These are phyloP conservation scores for Bacterosira constricta DNA, from an alignment of 108 stramenopile genomes.

Conservation along the genomic window DNA sequence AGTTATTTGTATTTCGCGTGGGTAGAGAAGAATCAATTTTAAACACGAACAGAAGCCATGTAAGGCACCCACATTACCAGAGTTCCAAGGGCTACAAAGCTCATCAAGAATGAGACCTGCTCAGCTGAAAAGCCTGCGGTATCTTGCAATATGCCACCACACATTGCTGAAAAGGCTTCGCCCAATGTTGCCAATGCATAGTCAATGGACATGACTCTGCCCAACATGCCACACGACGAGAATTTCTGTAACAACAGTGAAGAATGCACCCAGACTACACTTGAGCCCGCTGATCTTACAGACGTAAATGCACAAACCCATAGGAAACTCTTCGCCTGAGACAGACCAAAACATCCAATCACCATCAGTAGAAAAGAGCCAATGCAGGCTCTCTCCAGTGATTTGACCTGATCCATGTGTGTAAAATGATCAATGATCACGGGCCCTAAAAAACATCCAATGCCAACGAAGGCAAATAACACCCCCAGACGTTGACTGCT, in stretches of 20 bases:
- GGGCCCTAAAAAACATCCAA: conserved; percentile 72
- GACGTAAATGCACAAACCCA: conserved; percentile 38
- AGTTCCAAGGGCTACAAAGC: conserved; percentile 21
- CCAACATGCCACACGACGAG: conserved; percentile 48
- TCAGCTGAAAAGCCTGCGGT: conserved; percentile 27
- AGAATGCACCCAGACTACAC: conserved; percentile 64
- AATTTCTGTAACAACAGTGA: conserved; percentile 62
- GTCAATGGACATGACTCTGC: conserved; percentile 67
- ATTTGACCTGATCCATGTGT: conserved; percentile 45
- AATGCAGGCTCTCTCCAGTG: conserved; percentile 60
- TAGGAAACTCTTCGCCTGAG: conserved; percentile 20
- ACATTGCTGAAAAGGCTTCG: conserved; percentile 60
- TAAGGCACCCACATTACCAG: conserved; percentile 24
- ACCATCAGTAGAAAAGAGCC: conserved; percentile 44
- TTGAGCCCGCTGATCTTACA: conserved; percentile 59
- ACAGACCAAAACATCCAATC: conserved; percentile 46
- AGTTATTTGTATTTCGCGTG: too few relatives aligned
- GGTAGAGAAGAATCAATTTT: too few relatives aligned
- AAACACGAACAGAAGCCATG: conserved; percentile 1
- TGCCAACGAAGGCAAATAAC: conserved; percentile 63
- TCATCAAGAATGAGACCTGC: conserved; percentile 42
- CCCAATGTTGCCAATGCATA: conserved; percentile 61
- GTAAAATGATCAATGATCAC: conserved; percentile 52
- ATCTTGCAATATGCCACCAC: conserved; percentile 61
- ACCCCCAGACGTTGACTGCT: conserved; percentile 54